Percentiles rank a stretch among this genome's conserved stretches.
These are phyloP conservation scores for Hypoxylon trugodes DNA, from an alignment of 495 filamentous ascomycete species.

Conservation along the genomic window DNA sequence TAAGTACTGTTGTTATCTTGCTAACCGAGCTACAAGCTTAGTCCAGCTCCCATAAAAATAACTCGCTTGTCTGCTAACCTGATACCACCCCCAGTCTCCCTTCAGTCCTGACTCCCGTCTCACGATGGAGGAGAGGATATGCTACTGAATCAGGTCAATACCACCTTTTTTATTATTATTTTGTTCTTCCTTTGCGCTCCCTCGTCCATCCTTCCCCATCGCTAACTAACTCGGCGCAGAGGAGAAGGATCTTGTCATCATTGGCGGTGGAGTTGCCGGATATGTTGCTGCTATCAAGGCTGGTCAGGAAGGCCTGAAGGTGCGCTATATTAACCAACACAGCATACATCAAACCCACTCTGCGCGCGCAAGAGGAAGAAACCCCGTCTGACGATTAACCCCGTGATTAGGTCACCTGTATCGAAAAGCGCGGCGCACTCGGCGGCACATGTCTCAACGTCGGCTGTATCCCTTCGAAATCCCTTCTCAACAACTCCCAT, in stretches of 20 bases:
- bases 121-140: slow-evolving; percentile 73
- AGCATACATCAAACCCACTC: neutral
- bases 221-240: slow-evolving; percentile 61
- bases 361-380: neutral
- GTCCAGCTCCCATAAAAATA: slow-evolving; percentile 9
- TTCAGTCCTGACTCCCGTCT: slow-evolving; percentile 65
- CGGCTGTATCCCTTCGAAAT: slow-evolving; percentile 99
- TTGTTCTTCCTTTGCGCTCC: neutral
- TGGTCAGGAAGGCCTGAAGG: slow-evolving; percentile 96
- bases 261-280: slow-evolving; percentile 96
- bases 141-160: slow-evolving; percentile 81
- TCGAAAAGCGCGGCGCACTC: slow-evolving; percentile 96
- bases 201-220: slow-evolving; percentile 1
- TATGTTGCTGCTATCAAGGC: slow-evolving; percentile 99
- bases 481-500: slow-evolving; percentile 98
- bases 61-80: slow-evolving; percentile 46
- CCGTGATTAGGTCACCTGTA: slow-evolving; percentile 82
- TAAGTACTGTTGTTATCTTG: too few relatives aligned
- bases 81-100: slow-evolving; percentile 56
- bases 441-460: slow-evolving; percentile 99
- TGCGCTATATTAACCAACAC: slow-evolving; percentile 49
- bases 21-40: slow-evolving; percentile 30
- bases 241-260: slow-evolving; percentile 91
- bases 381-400: slow-evolving; percentile 28
- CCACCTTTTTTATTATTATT: too few relatives aligned